A percentile compares a stretch with the other conserved stretches of the same genome.
Conservation (phyloP, 352 stramenopile genomes). For the Phytophthora europaea region DNA sequence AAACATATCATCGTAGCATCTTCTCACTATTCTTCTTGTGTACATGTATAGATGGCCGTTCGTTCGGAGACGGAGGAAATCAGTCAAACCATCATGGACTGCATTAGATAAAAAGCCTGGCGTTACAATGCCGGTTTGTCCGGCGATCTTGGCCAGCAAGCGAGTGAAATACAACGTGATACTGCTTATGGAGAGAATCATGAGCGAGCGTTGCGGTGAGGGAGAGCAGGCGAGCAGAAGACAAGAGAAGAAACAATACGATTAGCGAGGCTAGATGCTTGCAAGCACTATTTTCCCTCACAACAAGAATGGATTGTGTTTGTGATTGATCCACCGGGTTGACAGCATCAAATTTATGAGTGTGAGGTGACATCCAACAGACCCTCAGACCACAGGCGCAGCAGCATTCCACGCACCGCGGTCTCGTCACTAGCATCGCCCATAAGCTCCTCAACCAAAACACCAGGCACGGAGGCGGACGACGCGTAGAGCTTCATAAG, state of each 20-base stretch:
- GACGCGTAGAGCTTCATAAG: constrained; percentile 83
- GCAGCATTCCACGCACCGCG: constrained; percentile 79
- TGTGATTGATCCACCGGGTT: constrained; percentile 47
- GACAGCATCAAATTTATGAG: constrained; percentile 20
- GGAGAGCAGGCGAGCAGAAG: constrained; percentile 7
- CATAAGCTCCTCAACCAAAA: constrained; percentile 54
- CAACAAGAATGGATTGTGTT: constrained; percentile 50
- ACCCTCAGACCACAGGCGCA: constrained; percentile 84
- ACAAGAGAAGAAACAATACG: constrained; percentile 26
- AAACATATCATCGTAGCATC: not conserved
- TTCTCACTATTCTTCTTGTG: constrained; percentile 18
- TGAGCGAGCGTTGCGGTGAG: constrained; percentile 29
- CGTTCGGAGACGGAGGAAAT: constrained; percentile 95
- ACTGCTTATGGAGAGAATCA: constrained; percentile 41
- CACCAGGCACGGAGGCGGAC: constrained; percentile 28
- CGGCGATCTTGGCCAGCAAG: not conserved
- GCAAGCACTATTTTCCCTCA: constrained; percentile 32
- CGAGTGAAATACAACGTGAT: constrained; percentile 23
- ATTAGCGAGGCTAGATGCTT: constrained; percentile 31
- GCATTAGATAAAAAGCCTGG: constrained; percentile 90
- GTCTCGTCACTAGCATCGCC: constrained; percentile 57
- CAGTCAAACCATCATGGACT: constrained; percentile 97
- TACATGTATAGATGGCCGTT: constrained; percentile 93
- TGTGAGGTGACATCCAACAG: constrained; percentile 54
- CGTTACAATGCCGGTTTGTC: constrained; percentile 13